phyloP scores from a whole-genome alignment of 495 filamentous ascomycete species.

The Aspergillus steynii region DNA sequence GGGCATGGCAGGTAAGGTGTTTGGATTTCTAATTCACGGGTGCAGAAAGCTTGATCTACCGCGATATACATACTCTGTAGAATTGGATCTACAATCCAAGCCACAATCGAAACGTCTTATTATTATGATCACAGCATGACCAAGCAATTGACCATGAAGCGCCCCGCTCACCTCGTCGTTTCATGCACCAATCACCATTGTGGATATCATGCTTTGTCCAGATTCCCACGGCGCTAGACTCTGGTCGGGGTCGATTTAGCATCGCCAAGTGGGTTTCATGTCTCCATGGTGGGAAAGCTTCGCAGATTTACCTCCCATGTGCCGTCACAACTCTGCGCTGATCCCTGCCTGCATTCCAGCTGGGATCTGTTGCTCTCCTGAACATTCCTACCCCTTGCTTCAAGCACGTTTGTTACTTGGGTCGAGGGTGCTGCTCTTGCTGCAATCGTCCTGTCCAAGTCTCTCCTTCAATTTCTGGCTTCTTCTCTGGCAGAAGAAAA shows the following conservation, averaged over 20 bases:
- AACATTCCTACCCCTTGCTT: background rate
- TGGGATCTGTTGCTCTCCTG: background rate
- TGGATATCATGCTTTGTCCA: background rate
- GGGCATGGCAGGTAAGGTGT: too few species aligned
- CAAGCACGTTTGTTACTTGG: background rate
- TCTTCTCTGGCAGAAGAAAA: conserved; percentile 2
- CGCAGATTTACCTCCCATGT: background rate
- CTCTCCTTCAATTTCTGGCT: conserved; percentile 6
- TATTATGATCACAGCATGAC: background rate
- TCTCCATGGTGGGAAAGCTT: background rate
- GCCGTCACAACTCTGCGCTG: background rate
- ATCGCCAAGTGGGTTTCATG: background rate
- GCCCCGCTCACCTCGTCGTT: background rate
- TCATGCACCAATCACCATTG: conserved; percentile 12
- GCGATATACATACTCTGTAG: background rate
- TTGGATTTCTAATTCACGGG: background rate
- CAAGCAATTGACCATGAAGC: background rate
- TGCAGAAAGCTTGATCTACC: background rate
- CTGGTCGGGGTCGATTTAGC: background rate
- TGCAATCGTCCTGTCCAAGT: background rate
- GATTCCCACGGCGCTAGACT: background rate
- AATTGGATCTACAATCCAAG: background rate
- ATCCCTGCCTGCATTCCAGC: background rate
- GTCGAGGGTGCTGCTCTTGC: background rate
- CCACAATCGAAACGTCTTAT: background rate